Percentiles rank a stretch among this genome's conserved stretches.
These are phyloP conservation scores for Apiospora aurea DNA, from an alignment of 2,329 filamentous ascomycete species.

Conservation along the genomic window DNA sequence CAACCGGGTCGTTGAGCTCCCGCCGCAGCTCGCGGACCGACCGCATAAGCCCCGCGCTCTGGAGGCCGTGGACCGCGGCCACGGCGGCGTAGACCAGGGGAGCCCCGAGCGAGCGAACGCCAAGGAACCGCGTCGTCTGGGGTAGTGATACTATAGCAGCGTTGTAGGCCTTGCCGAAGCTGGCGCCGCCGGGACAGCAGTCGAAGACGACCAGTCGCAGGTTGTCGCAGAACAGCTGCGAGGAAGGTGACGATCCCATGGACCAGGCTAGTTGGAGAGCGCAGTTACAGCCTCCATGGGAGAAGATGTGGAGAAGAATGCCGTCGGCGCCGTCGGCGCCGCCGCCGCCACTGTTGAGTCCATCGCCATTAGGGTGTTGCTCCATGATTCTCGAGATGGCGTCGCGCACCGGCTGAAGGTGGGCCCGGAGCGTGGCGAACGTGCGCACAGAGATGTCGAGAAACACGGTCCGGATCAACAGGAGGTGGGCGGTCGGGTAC, in stretches of 20 bases:
- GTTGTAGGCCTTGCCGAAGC: neutral
- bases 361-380: too few relatives aligned
- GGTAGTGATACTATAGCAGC: neutral
- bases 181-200: constrained; percentile 11
- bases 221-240: neutral
- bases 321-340: too few relatives aligned
- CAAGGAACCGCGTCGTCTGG: neutral
- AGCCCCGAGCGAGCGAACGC: neutral
- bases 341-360: too few relatives aligned
- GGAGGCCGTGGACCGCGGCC: neutral
- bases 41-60: neutral
- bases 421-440: neutral
- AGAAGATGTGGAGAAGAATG: too few relatives aligned
- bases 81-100: neutral
- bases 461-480: neutral
- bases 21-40: constrained; percentile 4
- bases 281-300: too few relatives aligned
- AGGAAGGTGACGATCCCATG: neutral
- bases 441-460: neutral
- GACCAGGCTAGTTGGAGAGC: too few relatives aligned
- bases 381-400: too few relatives aligned
- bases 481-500: neutral
- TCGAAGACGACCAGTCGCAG: constrained; percentile 11
- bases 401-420: neutral
- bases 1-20: neutral